These are phyloP conservation scores for Macaranga tanarius DNA, from an alignment of 441 rosid species.

Conservation along the genomic window DNA sequence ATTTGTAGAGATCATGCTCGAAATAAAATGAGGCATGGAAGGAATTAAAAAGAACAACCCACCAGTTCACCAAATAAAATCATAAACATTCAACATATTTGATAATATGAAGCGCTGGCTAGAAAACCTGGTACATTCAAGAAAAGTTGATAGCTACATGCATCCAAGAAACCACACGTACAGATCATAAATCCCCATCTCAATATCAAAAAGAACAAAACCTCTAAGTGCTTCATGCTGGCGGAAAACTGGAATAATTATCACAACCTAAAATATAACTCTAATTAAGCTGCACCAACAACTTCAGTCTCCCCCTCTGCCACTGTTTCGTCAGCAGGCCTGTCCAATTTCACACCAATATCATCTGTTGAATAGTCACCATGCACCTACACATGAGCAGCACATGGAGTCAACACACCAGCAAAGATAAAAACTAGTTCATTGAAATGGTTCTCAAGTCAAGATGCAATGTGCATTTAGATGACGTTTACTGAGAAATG, in stretches of 20 bases:
- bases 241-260: background rate
- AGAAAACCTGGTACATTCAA: background rate
- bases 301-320: conserved; percentile 37
- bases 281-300: conserved; percentile 21
- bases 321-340: conserved; percentile 65
- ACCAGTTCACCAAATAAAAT: background rate
- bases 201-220: background rate
- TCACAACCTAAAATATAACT: background rate
- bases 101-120: background rate
- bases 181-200: conserved; percentile 1
- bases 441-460: background rate
- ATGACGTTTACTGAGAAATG: background rate
- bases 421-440: background rate
- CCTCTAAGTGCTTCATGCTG: background rate
- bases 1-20: no score
- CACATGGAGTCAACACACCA: background rate
- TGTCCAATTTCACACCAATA: conserved; percentile 74
- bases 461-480: no score
- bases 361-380: conserved; percentile 81
- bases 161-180: conserved; percentile 3
- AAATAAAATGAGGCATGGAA: no score
- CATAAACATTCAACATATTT: background rate
- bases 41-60: no score
- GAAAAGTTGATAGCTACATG: background rate
- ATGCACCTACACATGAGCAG: conserved; percentile 47